These are phyloP conservation scores for Chloromonas sp. DNA, from an alignment of 163 green algal genomes.

Conservation along the genomic window DNA sequence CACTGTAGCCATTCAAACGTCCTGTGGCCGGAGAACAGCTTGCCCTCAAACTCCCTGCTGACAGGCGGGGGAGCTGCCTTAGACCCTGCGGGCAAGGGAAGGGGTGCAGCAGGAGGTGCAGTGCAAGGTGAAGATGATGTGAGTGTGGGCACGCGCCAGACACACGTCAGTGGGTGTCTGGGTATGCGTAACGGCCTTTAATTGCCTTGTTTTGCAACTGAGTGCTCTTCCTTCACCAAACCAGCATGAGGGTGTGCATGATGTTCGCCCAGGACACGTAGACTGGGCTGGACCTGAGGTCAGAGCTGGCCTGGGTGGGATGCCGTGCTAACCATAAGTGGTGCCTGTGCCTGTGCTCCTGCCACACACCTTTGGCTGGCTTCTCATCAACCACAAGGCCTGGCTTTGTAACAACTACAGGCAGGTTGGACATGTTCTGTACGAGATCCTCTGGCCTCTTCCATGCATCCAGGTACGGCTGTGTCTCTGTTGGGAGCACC, in stretches of 20 bases:
- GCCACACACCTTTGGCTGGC: background rate
- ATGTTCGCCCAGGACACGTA: too few relatives aligned
- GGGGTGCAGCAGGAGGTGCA: background rate
- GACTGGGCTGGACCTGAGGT: too few relatives aligned
- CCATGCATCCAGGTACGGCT: conserved; percentile 53
- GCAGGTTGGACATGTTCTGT: conserved; percentile 43
- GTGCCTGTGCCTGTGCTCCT: too few relatives aligned
- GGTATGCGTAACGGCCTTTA: too few relatives aligned
- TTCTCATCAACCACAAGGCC: background rate
- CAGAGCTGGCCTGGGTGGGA: too few relatives aligned
- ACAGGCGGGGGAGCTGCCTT: conserved; percentile 15
- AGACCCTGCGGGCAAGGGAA: background rate
- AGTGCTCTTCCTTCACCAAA: too few relatives aligned
- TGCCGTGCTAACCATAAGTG: too few relatives aligned
- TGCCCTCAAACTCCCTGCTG: conserved; percentile 41
- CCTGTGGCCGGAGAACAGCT: conserved; percentile 55
- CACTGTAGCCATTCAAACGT: conserved; percentile 63
- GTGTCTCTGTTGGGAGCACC: conserved; percentile 33
- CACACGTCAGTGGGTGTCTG: too few relatives aligned
- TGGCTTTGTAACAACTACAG: conserved; percentile 37
- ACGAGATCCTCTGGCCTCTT: conserved; percentile 61
- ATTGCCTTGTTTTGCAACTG: too few relatives aligned
- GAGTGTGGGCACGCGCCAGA: too few relatives aligned
- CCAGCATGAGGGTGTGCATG: too few relatives aligned
- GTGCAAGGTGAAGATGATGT: too few relatives aligned